Evolutionary conservation across 768 basidiomycete species (phyloP), one percentile per base, ranked within the genome.

Genomic region (Tulasnella sp.): DNA sequence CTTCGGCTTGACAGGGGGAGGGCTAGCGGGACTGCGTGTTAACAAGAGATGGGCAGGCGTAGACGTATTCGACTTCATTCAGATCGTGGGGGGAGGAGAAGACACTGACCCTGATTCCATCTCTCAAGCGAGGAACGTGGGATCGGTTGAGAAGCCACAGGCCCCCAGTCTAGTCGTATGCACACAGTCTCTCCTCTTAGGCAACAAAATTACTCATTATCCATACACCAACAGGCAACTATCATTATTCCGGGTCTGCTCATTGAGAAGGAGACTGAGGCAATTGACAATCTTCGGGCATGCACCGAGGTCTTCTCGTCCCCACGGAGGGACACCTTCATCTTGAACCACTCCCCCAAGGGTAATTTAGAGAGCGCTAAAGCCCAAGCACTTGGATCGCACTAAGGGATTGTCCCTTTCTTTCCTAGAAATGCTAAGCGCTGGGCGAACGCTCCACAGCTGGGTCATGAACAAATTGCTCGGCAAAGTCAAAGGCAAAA

Each of bases 161-260:
- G 76, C 75, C 14, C 77, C 77, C 17, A 78, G 77, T 78, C 64
- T 78, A 3, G 64, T 77, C 9, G 77, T 78, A 40, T 3, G 77
- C 49, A 0, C 25, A 11, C 58, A 38, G 7, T 22, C 34, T 11
- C 34, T 40, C 70, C 39, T 34, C 39, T 15, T 38, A 9, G 25
- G 2, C 25, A 74, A 22, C 34, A 29, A 38, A 31, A 17, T 37
- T 54, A 31, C 36, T 68, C 5, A 25, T 9, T 38, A n/a, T 45
- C 6, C 71, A 34, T 36, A 3, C 1, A 36, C 14, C 5, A 52
- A 31, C 40, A 82, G 80, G 83, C 82, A 1, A 82, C 84, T 67
- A 85, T 86, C 76, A 79, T 84, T 74, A 83, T 84, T 0, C 84
- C 85, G 3, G 86, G 86, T 25, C 80, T 86, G 8, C 80, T 85